phyloP scores from a whole-genome alignment of 2,329 filamentous ascomycete species.

The Neopestalotiopsis clavispora region DNA sequence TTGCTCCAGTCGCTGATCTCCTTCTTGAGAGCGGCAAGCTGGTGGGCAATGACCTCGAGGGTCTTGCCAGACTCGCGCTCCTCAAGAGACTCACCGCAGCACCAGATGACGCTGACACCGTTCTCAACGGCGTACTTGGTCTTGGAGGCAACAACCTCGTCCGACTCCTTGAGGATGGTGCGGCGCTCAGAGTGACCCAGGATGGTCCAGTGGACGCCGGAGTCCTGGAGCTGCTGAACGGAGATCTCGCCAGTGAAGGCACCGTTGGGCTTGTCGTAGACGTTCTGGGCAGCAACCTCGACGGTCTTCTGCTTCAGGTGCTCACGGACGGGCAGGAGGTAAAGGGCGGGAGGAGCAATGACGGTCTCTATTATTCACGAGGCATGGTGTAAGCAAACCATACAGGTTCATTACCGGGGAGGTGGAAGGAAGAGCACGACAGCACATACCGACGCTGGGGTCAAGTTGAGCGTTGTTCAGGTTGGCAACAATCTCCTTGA shows the following conservation, averaged over 20 bases:
- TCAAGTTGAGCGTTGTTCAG: conserved; percentile 87
- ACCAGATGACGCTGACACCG: conserved; percentile 91
- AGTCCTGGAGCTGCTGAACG: conserved; percentile 88
- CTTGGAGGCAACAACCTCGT: conserved; percentile 88
- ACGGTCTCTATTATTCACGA: conserved; percentile 75
- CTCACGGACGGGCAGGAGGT: conserved; percentile 86
- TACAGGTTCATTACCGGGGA: neutral
- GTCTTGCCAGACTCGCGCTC: conserved; percentile 87
- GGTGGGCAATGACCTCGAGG: conserved; percentile 81
- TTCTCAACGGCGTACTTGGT: conserved; percentile 90
- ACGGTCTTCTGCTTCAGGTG: conserved; percentile 71
- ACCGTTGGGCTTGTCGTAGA: conserved; percentile 95
- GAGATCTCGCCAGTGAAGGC: conserved; percentile 98
- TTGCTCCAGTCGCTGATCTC: conserved; percentile 87
- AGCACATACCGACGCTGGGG: conserved; percentile 69
- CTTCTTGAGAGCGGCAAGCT: conserved; percentile 82
- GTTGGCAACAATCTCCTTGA: conserved; percentile 88
- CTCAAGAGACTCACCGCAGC: conserved; percentile 95
- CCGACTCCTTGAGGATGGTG: conserved; percentile 84
- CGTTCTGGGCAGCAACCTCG: conserved; percentile 93
- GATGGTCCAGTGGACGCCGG: conserved; percentile 86
- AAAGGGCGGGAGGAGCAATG: conserved; percentile 87
- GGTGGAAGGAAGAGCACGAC: neutral
- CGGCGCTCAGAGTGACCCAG: conserved; percentile 95
- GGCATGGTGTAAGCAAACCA: neutral